These are phyloP conservation scores for Neurospora sp. DNA, from an alignment of 495 filamentous ascomycete species.

Conservation along the genomic window DNA sequence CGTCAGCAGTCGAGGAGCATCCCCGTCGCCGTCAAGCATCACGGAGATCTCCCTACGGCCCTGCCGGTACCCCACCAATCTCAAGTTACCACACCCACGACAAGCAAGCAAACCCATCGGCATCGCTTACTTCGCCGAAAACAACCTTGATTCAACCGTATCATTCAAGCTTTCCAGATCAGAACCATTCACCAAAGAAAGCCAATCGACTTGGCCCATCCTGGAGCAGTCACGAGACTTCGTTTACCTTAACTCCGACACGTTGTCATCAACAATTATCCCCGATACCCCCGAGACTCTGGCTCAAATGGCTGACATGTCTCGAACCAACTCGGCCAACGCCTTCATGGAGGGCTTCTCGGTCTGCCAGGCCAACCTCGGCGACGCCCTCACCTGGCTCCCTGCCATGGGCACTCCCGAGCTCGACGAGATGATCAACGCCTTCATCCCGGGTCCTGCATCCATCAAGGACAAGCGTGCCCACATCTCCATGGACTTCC, in stretches of 20 bases:
- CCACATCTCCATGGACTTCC: constrained; percentile 45
- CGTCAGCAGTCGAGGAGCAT: neutral
- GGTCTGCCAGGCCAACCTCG: constrained; percentile 38
- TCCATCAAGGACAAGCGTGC: constrained; percentile 44
- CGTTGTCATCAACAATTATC: neutral
- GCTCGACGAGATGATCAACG: constrained; percentile 42
- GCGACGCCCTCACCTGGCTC: constrained; percentile 41
- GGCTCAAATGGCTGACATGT: constrained; percentile 25
- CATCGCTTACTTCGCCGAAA: neutral
- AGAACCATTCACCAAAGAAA: neutral
- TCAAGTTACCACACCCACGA: neutral
- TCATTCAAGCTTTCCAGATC: neutral
- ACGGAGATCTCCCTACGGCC: neutral
- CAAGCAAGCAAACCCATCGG: neutral
- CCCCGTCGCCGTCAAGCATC: neutral
- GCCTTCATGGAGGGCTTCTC: constrained; percentile 35
- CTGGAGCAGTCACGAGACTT: neutral
- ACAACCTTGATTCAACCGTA: neutral
- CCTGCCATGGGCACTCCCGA: constrained; percentile 43
- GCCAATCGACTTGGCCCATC: neutral
- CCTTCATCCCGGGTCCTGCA: constrained; percentile 37
- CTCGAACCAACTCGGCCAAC: constrained; percentile 27
- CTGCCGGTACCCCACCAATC: neutral
- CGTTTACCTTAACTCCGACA: neutral
- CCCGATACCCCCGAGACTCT: neutral